Evolutionary conservation across 2,329 filamentous ascomycete genomes (phyloP).

Genomic region (Penicillium italicum): DNA sequence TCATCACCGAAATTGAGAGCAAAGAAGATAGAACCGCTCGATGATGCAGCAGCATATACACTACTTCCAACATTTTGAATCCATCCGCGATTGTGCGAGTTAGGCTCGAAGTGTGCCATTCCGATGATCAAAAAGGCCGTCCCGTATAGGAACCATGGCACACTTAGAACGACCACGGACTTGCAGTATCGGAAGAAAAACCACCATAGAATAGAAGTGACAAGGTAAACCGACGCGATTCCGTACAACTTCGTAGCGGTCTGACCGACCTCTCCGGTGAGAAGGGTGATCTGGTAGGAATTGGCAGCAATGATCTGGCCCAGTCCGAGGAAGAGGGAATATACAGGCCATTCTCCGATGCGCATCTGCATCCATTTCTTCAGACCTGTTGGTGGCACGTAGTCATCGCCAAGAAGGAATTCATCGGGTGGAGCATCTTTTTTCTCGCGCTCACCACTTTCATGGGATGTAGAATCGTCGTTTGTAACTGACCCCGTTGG

Average conservation of each 20-base stretch:
- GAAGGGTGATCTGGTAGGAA: constrained; percentile 65
- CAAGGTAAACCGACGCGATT: constrained; percentile 58
- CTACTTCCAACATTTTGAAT: constrained; percentile 60
- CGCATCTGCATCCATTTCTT: constrained; percentile 55
- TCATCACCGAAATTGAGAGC: constrained; percentile 65
- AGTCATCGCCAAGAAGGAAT: constrained; percentile 55
- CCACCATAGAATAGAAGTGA: constrained; percentile 61
- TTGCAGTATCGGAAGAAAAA: constrained; percentile 56
- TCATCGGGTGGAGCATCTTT: constrained; percentile 46
- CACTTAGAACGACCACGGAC: constrained; percentile 55
- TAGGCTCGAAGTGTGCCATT: constrained; percentile 53
- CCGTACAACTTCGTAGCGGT: constrained; percentile 58
- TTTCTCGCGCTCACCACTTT: constrained; percentile 33
- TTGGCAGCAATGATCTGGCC: constrained; percentile 63
- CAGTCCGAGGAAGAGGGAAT: constrained; percentile 59
- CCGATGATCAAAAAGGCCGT: constrained; percentile 62
- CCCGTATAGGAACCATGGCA: constrained; percentile 62
- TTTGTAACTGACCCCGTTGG: constrained; percentile 42
- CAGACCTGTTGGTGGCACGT: constrained; percentile 55
- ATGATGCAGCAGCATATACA: constrained; percentile 60
- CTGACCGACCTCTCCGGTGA: constrained; percentile 61
- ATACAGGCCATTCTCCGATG: constrained; percentile 62
- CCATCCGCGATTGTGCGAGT: constrained; percentile 46
- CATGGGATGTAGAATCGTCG: constrained; percentile 35
- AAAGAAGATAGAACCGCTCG: constrained; percentile 63